Conservation (phyloP, 2,329 filamentous ascomycete species). For the Shiraia bambusicola region DNA sequence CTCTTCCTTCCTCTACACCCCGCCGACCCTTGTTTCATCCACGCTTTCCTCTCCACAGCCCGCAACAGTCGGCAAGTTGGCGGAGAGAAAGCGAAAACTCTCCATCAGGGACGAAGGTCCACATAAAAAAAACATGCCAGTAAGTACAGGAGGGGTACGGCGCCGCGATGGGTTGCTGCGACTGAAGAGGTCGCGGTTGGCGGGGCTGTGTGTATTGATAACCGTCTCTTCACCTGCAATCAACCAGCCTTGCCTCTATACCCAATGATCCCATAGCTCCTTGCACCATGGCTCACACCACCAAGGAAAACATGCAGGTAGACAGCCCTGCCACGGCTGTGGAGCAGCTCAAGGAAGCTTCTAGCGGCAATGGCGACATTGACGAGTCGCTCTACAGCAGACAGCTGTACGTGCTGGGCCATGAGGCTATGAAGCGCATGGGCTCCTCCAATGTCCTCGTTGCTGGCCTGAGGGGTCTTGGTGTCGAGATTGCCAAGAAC, state of each 20-base stretch:
- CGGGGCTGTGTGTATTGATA: conserved; percentile 23
- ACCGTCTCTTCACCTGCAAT: conserved; percentile 5
- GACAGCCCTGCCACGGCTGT: conserved; percentile 60
- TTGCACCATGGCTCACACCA: conserved; percentile 12
- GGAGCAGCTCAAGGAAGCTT: conserved; percentile 58
- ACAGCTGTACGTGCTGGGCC: conserved; percentile 71
- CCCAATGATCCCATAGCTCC: not conserved
- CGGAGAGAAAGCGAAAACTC: conserved; percentile 42
- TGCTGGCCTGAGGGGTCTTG: conserved; percentile 87
- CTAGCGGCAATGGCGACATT: conserved; percentile 58
- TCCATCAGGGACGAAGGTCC: conserved; percentile 43
- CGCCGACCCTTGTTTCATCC: conserved; percentile 14
- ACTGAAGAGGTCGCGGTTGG: conserved; percentile 10
- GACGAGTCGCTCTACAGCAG: conserved; percentile 69
- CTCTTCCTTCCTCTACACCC: not conserved
- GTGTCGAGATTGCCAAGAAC: conserved; percentile 98
- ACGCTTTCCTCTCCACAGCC: conserved; percentile 15
- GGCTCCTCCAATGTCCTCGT: conserved; percentile 91
- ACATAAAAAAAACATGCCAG: conserved; percentile 45
- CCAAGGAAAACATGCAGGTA: conserved; percentile 63
- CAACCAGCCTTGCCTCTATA: not conserved
- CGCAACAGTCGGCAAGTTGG: conserved; percentile 44
- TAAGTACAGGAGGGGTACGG: conserved; percentile 25
- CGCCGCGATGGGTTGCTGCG: conserved; percentile 2
- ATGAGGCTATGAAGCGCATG: conserved; percentile 97